Percentiles rank a stretch among this genome's conserved stretches.
Conservation (phyloP, 192 early-diverging fungal genomes). For the Kickxella alabastrina region DNA sequence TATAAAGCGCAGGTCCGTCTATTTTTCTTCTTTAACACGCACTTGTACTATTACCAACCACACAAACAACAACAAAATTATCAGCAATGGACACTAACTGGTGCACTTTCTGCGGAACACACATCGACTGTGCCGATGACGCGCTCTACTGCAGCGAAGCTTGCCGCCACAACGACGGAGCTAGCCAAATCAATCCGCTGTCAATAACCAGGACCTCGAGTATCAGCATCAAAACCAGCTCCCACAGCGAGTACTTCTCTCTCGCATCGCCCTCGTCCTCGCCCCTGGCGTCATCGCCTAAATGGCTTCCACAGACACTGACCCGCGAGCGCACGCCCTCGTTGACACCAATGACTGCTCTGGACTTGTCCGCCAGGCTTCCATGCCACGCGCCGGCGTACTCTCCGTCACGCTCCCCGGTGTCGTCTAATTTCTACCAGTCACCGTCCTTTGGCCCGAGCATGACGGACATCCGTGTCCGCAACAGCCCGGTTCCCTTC, state of each 20-base stretch:
- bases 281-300: slow-evolving; percentile 15
- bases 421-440: slow-evolving; percentile 11
- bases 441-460: slow-evolving; percentile 40
- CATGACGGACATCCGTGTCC: slow-evolving; percentile 24
- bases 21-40: no score
- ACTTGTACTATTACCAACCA: no score
- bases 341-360: slow-evolving; percentile 40
- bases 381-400: slow-evolving; percentile 49
- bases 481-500: slow-evolving; percentile 39
- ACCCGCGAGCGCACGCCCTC: slow-evolving; percentile 42
- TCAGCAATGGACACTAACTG: slow-evolving; percentile 45
- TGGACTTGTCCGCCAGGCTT: slow-evolving; percentile 36
- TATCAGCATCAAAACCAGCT: no score
- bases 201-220: no score
- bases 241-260: slow-evolving; percentile 39
- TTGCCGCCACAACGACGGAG: slow-evolving; percentile 27
- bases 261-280: slow-evolving; percentile 25
- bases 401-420: slow-evolving; percentile 16
- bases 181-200: background rate
- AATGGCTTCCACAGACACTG: slow-evolving; percentile 18
- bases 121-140: slow-evolving; percentile 46
- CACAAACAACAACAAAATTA: no score
- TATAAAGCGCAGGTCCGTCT: no score
- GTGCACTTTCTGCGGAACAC: slow-evolving; percentile 50
- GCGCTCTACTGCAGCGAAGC: slow-evolving; percentile 44